phyloP scores from a whole-genome alignment of 768 basidiomycete genomes.

The Mycena olivaceomarginata region DNA sequence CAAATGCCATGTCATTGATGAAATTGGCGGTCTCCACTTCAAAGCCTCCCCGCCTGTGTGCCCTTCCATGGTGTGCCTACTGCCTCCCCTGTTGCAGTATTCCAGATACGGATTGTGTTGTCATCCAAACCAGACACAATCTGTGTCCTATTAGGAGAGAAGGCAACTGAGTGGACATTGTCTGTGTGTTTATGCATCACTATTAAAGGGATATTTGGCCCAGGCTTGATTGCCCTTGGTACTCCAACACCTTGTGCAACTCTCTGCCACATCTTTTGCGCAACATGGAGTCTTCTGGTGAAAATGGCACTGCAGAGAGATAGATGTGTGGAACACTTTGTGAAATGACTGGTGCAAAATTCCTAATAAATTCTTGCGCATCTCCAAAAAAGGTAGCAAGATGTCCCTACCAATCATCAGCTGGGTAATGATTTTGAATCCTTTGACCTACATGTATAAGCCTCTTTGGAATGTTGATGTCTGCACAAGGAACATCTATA shows the following conservation, averaged over 20 bases:
- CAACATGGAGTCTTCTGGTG: background rate
- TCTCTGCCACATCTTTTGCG: background rate
- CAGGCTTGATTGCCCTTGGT: background rate
- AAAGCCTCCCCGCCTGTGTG: background rate
- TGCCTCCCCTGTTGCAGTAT: background rate
- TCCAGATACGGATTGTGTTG: background rate
- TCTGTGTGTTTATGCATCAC: background rate
- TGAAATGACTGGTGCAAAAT: background rate
- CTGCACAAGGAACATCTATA: constrained; percentile 5
- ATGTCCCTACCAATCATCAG: background rate
- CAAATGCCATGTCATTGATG: too few species aligned
- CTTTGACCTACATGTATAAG: constrained; percentile 3
- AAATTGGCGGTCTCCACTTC: too few species aligned
- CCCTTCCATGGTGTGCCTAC: background rate
- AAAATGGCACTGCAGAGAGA: background rate
- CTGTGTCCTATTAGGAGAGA: background rate
- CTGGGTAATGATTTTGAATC: background rate
- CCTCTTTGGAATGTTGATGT: background rate
- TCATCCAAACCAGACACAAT: background rate
- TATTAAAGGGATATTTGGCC: constrained; percentile 1
- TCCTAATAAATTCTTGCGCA: background rate
- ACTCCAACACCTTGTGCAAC: background rate
- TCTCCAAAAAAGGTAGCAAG: background rate
- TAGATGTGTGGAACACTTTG: constrained; percentile 1
- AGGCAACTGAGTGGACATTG: background rate